Evolutionary conservation across 306 rosid genomes (phyloP), one percentile per base, ranked within the genome.

Genomic region (Cyclanthera cordifolia): DNA sequence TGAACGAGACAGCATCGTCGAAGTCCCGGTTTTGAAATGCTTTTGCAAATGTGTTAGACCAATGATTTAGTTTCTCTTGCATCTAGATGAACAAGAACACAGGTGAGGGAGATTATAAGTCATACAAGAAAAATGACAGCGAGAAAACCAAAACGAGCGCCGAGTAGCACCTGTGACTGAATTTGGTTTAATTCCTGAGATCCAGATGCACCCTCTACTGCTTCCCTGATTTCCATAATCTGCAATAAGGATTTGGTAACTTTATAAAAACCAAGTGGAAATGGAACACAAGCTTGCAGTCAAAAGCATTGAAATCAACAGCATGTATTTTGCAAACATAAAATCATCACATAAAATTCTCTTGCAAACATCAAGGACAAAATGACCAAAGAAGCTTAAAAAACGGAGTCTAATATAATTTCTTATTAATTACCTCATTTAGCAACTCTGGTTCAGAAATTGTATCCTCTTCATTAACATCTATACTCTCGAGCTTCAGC

Each of bases 161-260:
- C 23, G 15, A 43, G 23, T 48, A 48, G 58, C 79, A 90, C 99
- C 99, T 82, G 80, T 21, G 87, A 77, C 57, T 59, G 91, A 75
- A 93, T 86, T 70, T 48, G 71, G 76, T 82, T 78, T 75, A 93
- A 81, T 50, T 80, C 82, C 72, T 80, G 82, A 46, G 96, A 67
- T 60, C 82, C 81, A 57, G 75, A 67, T 57, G 99, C 95, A 72
- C 90, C 99, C 80, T 87, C 95, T 71, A 93, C 96, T 19, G 78
- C 94, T 83, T 88, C 96, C 84, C 99, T 81, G 82, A 90, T 85
- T 86, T 93, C 99, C 90, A 93, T 34, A 51, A 93, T 88, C 99
- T 90, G 91, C 75, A 70, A 70, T 66, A 69, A 65, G 73, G 50
- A 41, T 61, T 50, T 6, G 59, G 67, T 15, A 73, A 32, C 32